Evolutionary conservation across 2,329 filamentous ascomycete species (phyloP).

Genomic region (Xenoacremonium recifei): DNA sequence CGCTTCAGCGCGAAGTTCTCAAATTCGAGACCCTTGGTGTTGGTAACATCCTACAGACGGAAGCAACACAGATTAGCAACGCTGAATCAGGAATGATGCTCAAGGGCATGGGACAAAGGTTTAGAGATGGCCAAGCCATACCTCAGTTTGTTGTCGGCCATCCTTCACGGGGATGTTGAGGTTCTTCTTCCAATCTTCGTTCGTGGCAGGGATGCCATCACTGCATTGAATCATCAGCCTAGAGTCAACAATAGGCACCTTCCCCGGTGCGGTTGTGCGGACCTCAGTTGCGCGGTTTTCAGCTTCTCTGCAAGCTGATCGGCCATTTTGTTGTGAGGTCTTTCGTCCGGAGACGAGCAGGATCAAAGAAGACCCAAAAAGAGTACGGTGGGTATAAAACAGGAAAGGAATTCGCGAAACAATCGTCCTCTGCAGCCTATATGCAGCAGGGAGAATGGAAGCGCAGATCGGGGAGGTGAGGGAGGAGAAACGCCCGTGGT

Average conservation of each 20-base stretch:
- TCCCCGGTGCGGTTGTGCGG: constrained; percentile 23
- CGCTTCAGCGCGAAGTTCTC: constrained; percentile 96
- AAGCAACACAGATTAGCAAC: not conserved
- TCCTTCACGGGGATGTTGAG: constrained; percentile 74
- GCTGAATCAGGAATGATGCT: constrained; percentile 1
- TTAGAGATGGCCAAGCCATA: constrained; percentile 31
- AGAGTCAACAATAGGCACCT: constrained; percentile 21
- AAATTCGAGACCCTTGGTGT: constrained; percentile 95
- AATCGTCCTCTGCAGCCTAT: no score
- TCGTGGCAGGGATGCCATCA: constrained; percentile 44
- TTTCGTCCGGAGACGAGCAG: constrained; percentile 25
- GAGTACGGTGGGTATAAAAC: no score
- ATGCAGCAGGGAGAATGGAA: no score
- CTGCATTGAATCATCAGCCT: constrained; percentile 39
- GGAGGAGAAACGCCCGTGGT: no score
- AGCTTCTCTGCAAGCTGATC: constrained; percentile 47
- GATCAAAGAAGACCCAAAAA: no score
- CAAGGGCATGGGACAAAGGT: constrained; percentile 1
- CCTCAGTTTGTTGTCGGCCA: constrained; percentile 78
- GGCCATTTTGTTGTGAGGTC: constrained; percentile 37
- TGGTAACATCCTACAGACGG: constrained; percentile 84
- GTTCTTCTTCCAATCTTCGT: constrained; percentile 70
- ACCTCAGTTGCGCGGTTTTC: constrained; percentile 42
- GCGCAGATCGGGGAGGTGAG: no score
- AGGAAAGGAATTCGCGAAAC: no score